These are phyloP conservation scores for Anaeromyces robustus DNA, from an alignment of 192 early-diverging fungal genomes.

Conservation along the genomic window DNA sequence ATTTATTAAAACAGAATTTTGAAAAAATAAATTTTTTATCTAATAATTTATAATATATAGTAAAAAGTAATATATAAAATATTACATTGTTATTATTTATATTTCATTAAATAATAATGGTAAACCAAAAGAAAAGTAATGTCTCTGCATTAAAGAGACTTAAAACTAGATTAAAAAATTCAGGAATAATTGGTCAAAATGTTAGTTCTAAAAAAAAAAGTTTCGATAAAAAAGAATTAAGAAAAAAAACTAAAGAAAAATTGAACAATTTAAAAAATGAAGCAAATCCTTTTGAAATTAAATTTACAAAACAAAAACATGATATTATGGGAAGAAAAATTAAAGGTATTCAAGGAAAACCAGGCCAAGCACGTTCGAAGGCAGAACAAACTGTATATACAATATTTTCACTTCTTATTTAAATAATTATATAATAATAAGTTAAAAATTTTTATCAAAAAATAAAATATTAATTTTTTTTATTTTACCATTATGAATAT, in stretches of 20 bases:
- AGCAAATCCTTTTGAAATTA: constrained; percentile 84
- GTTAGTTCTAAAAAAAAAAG: constrained; percentile 31
- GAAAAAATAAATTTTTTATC: no score
- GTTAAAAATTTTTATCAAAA: not conserved
- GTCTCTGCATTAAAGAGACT: constrained; percentile 70
- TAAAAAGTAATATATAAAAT: no score
- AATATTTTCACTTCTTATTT: not conserved
- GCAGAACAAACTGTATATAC: constrained; percentile 55
- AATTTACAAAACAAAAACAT: constrained; percentile 64
- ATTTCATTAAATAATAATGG: not conserved
- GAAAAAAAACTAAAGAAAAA: constrained; percentile 9
- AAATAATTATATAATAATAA: not conserved
- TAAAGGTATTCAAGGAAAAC: constrained; percentile 68
- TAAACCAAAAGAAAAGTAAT: not conserved
- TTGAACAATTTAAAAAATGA: constrained; percentile 2
- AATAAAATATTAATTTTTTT: not conserved
- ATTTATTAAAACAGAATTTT: no score
- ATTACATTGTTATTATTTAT: no score
- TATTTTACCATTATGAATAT: not conserved
- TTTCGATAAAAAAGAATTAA: constrained; percentile 44
- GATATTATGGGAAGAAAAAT: constrained; percentile 63
- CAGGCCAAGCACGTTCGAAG: constrained; percentile 59
- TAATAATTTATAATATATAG: no score
- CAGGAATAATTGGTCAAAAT: constrained; percentile 58
- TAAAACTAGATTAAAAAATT: constrained; percentile 55